Evolutionary conservation across 1,284 basidiomycete genomes (phyloP), one percentile per base, ranked within the genome.

Genomic region (Vanrija pseudolonga): DNA sequence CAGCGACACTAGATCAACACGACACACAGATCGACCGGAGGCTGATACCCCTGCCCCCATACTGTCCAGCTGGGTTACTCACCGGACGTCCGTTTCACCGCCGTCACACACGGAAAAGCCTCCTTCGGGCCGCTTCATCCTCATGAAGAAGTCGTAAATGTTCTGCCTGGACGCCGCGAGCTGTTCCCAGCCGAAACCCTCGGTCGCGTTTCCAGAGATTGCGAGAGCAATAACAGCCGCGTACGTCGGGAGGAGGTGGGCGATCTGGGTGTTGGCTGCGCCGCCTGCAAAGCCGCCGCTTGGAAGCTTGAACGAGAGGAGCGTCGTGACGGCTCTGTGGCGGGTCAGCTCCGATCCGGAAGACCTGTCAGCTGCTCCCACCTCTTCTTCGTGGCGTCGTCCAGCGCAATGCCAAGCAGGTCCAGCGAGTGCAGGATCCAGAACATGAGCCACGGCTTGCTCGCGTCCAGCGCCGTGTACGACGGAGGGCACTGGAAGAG

Each of bases 21-120:
- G 43, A 45, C 45, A 43, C 38, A 55, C 26, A 44, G 20, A 46
- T 18, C 19, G 50, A n/a, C 37, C 14, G 71, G 18, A 79, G 72
- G 18, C 80, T 72, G 12, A 39, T 44, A 18, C 19, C 43, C 28
- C 26, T 11, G 36, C 32, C 55, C 22, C 56, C 48, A 44, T 24
- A n/a, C 41, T 48, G 12, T 7, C 15, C 14, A n/a, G 12, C 11
- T 32, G 11, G 32, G 4, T 1, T 9, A 73, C 83, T 52, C 62
- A 89, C 88, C 90, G 83, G 23, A 97, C 90, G 66, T 99, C 96
- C 11, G 98, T 87, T 74, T 99, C 95, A 24, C 88, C 91, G 43
- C 90, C 83, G 47, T 84, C 80, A 20, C 91, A 84, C 15, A 98
- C 95, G 23, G 90, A 81, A 73, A 98, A 98, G 0, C 92, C 94